Percentiles rank a stretch among this genome's conserved stretches.
Evolutionary conservation across 257 asterid species (phyloP).

Genomic region (Knoxia roxburghii): DNA sequence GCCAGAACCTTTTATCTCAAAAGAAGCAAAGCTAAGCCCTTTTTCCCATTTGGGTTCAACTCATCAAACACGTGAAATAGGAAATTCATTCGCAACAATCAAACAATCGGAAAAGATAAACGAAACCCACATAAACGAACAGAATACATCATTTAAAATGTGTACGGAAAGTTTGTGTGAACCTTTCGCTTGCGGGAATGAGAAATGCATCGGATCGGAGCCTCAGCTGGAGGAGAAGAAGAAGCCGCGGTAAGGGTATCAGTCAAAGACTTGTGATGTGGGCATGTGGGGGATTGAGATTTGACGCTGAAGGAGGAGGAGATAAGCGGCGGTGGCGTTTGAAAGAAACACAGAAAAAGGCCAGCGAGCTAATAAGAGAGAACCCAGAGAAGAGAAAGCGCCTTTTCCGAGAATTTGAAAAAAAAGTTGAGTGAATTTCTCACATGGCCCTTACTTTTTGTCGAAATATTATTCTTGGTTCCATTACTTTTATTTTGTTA

Average conservation of each 20-base stretch:
- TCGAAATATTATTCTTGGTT: no score
- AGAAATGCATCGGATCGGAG: background rate
- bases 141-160: background rate
- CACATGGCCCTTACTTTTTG: no score
- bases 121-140: background rate
- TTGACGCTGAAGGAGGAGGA: background rate
- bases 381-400: no score
- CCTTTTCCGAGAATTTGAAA: conserved; percentile 20
- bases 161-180: no score
- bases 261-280: background rate
- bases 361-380: no score
- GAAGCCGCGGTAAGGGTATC: background rate
- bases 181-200: background rate
- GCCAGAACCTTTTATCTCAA: background rate
- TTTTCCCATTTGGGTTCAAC: background rate
- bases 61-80: background rate
- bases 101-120: background rate
- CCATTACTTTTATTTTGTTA: no score
- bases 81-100: background rate
- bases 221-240: background rate
- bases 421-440: no score
- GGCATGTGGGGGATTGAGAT: background rate
- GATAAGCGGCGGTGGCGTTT: background rate
- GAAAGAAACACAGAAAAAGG: background rate
- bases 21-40: background rate